Conservation (phyloP, 768 basidiomycete genomes). For the Termitomyces sp. region DNA sequence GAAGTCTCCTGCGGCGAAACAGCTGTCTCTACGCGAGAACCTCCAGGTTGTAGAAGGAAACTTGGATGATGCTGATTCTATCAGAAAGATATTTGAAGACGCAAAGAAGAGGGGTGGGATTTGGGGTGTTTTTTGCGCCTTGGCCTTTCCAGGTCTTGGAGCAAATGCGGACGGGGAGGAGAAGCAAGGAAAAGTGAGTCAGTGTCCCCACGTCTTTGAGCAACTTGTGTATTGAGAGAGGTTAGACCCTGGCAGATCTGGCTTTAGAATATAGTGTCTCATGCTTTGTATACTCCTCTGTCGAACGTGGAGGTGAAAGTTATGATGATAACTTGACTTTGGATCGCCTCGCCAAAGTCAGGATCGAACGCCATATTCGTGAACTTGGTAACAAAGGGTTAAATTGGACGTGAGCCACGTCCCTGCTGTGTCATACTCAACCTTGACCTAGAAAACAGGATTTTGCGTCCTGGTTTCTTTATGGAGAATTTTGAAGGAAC, state of each 20-base stretch:
- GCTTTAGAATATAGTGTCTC: conserved; percentile 29
- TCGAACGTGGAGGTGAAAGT: conserved; percentile 30
- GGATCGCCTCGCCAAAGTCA: conserved; percentile 28
- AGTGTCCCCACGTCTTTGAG: background rate
- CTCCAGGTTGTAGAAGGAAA: conserved; percentile 29
- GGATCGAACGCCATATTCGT: conserved; percentile 29
- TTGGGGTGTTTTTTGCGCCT: conserved; percentile 34
- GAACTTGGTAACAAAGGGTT: conserved; percentile 23
- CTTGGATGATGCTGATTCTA: conserved; percentile 21
- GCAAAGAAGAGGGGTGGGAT: conserved; percentile 21
- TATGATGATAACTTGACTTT: conserved; percentile 23
- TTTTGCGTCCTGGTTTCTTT: conserved; percentile 36
- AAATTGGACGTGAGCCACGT: conserved; percentile 29
- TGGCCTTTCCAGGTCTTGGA: conserved; percentile 35
- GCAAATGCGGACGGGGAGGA: conserved; percentile 32
- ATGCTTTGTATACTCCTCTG: conserved; percentile 30
- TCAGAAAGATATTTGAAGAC: conserved; percentile 29
- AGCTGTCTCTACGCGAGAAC: conserved; percentile 17
- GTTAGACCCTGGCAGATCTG: conserved; percentile 28
- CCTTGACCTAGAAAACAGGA: conserved; percentile 14
- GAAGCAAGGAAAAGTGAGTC: conserved; percentile 32
- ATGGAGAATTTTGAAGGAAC: conserved; percentile 37
- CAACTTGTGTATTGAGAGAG: background rate
- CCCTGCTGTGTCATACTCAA: background rate
- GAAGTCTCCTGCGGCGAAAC: conserved; percentile 20